Evolutionary conservation across 179 eudicot genomes (phyloP), one percentile per base, ranked within the genome.

Genomic region (Dionaea muscipula): DNA sequence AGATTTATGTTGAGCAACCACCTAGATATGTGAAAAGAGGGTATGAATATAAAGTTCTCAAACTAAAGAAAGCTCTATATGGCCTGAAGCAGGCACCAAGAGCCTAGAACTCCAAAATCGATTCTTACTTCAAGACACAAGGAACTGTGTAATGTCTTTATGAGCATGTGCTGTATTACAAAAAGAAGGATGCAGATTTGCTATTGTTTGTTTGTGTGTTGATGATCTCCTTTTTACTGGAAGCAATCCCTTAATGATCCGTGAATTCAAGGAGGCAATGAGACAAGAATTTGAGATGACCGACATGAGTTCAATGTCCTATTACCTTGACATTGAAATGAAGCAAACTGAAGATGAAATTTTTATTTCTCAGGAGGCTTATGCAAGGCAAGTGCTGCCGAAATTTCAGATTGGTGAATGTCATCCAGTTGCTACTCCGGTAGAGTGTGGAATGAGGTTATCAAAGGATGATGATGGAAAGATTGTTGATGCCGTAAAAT

Each of bases 61-160:
- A 50, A 26, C 37, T 61, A 36, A 61, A 26, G 18, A 61, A 51
- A 41, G 57, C 41, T 13, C 22, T 51, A 7, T 61, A 61, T 61
- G 50, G 57, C n/a, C 25, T 36, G 51, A 26, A 51, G 26, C 39
- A 51, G 18, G 38, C 22, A 16, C 53, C 33, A 24, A 22, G 27
- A 6, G 53, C 53, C 1, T 58, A 23, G 26, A 46, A 58, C 21
- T 26, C 40, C 18, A 16, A 40, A 25, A 45, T 58, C 48, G 47
- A 60, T 33, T 12, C 49, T 1, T 48, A 48, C 37, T 35, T 60
- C 21, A 14, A 33, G 25, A 44, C 7, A 0, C 2, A 26, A 11
- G 40, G 56, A 6, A 26, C 26, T 11, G 18, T 27, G 8, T 37
- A 60, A 17, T 60, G 35, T 19, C 56, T 55, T 19, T 1, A 60